phyloP scores from a whole-genome alignment of 1,284 basidiomycete species.

The Phenoliferia sp. region DNA sequence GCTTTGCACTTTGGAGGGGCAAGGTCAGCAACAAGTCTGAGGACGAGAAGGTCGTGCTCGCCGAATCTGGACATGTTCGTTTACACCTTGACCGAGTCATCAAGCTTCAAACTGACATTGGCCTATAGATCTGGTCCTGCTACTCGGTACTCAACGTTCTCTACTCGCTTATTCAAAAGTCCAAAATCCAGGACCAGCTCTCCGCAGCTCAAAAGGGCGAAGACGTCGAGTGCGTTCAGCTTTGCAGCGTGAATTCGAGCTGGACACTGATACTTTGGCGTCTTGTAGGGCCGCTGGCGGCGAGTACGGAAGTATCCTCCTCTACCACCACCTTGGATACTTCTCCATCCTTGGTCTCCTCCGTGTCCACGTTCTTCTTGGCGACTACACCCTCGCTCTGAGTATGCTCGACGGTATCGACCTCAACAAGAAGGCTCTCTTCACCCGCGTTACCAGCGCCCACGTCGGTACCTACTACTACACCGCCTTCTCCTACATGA shows the following conservation, averaged over 20 bases:
- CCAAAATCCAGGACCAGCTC: conserved; percentile 89
- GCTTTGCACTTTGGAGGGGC: conserved; percentile 86
- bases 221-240: conserved; percentile 70
- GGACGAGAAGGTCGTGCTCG: conserved; percentile 77
- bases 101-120: neutral
- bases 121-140: conserved; percentile 77
- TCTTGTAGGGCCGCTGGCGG: conserved; percentile 71
- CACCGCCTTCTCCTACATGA: conserved; percentile 93
- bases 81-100: neutral
- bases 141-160: conserved; percentile 97
- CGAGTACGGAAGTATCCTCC: conserved; percentile 80
- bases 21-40: conserved; percentile 80
- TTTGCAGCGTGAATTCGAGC: neutral
- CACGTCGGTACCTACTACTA: conserved; percentile 94
- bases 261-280: neutral
- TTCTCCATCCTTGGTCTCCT: conserved; percentile 93
- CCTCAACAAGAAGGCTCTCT: conserved; percentile 78
- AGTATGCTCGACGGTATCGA: conserved; percentile 94
- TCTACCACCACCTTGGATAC: conserved; percentile 96
- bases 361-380: conserved; percentile 90
- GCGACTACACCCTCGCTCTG: conserved; percentile 89
- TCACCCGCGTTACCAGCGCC: conserved; percentile 87
- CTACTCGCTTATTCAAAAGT: conserved; percentile 97
- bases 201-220: conserved; percentile 75
- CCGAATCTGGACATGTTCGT: conserved; percentile 39